Base-by-base conservation (phyloP, 2,329 filamentous ascomycete species). In the Diaporthe caulivora region DNA sequence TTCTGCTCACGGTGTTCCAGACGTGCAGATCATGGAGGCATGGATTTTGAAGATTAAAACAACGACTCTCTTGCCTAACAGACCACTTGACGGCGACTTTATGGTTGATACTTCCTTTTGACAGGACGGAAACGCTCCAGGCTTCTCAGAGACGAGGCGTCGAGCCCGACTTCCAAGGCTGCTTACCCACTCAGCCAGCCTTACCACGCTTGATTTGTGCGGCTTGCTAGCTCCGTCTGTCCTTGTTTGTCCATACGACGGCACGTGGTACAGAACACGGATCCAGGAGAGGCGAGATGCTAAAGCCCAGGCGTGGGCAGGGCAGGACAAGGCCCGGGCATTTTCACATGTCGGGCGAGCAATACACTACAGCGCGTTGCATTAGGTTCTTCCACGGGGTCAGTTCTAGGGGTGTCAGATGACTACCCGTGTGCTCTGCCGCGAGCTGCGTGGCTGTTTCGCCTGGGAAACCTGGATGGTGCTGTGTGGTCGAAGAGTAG, bases 281-380 rank as follows among this genome's bases (percentile, higher is more conserved):
- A 47, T 65, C 8, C 15, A 37, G 31, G 17, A 34, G n/a, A 47
- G 11, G n/a, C 31, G 26, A 51, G 37, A 53, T 44, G 62, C 62
- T 65, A 29, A 65, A 31, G 44, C 24, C 62, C 47, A 53, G 62
- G 31, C 47, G 24, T 37, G 47, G 62, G 21, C 47, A 24, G 47
- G 62, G 21, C 47, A 24, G 31, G 47, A 18, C 31, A 24, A 53
- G 62, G 29, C 62, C 44, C 15, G 26, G 29, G 1, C 62, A 67
- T 60, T 60, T 74, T 74, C 72, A 74, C 72, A 74, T 74, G 72
- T 62, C 72, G 58, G 67, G 42, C 15, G 26, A 53, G 57, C 62
- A 47, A 6, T n/a, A 9, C 53, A 62, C 2, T 40, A 9, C 37
- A 40, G 15, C 58, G 42, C 21, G 49, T n/a, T 58, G 42, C 53